Evolutionary conservation across 495 filamentous ascomycete genomes (phyloP), one percentile per base, ranked within the genome.

Genomic region (Tirmania nivea): DNA sequence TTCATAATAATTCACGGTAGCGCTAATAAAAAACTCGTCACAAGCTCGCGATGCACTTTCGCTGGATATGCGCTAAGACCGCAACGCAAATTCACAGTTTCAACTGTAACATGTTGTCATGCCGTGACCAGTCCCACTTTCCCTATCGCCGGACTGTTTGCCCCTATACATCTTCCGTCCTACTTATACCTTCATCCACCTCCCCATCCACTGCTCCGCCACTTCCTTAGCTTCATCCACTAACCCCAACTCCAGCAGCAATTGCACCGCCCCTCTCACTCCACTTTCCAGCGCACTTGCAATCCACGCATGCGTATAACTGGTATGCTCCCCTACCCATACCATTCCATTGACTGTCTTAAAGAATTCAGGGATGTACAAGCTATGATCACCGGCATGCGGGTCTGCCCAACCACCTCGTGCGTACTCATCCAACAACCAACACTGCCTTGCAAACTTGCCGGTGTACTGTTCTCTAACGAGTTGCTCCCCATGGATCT

Each of bases 291-390:
- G 63, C 7, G 79, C 79, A 3, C 73, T 74, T 21, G 78, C 76
- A 49, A 84, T 81, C 80, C 80, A 84, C 5, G 78, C 78, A 60
- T 83, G 79, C n/a, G 80, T 83, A 64, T 80, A 83, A 49, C 73
- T 75, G 0, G 79, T 83, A 61, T 83, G 79, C 65, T 84, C 79
- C 14, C 80, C 80, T 5, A 83, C 69, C 51, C 83, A 83, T 37
- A 83, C 75, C 37, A 78, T 76, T 59, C 74, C 74, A 45, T 74
- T 71, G 60, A 82, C 77, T 0, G 80, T 83, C 63, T 80, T 71
- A 55, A 79, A 83, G 54, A 78, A 83, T 52, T 79, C 76, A 0
- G 80, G 80, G 14, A 83, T 65, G 61, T 79, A 83, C 51, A 83
- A 54, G 63, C 76, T 68, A 56, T 83, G 79, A 66, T 80, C 74